These are phyloP conservation scores for Pyrenophora seminiperda DNA, from an alignment of 2,329 filamentous ascomycete species.

Conservation along the genomic window DNA sequence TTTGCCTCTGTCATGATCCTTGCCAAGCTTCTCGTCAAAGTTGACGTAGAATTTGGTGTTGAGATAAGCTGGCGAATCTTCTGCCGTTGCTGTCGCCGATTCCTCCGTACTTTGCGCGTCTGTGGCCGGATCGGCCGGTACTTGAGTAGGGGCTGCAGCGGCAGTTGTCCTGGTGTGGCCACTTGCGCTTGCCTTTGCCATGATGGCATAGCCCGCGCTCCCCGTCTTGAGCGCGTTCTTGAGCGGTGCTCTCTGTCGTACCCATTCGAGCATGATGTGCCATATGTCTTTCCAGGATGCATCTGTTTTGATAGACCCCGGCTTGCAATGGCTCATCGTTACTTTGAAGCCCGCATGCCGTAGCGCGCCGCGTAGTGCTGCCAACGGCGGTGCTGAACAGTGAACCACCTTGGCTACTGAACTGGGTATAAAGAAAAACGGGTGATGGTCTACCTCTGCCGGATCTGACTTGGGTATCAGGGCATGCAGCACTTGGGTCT, in stretches of 20 bases:
- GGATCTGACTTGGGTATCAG: constrained; percentile 45
- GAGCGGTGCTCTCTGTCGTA: constrained; percentile 77
- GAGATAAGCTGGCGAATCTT: constrained; percentile 31
- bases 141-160: constrained; percentile 7
- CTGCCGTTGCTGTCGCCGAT: constrained; percentile 2
- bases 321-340: constrained; percentile 84
- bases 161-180: constrained; percentile 10
- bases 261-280: constrained; percentile 93
- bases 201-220: constrained; percentile 73
- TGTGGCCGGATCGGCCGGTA: constrained; percentile 1
- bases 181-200: constrained; percentile 27
- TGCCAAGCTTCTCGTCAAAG: constrained; percentile 82
- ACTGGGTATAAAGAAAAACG: constrained; percentile 85
- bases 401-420: constrained; percentile 77
- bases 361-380: constrained; percentile 80
- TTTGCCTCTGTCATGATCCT: constrained; percentile 66
- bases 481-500: constrained; percentile 43
- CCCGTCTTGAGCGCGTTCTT: constrained; percentile 73
- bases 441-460: constrained; percentile 67
- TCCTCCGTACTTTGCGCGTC: constrained; percentile 7
- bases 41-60: constrained; percentile 62
- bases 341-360: constrained; percentile 79
- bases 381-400: constrained; percentile 77
- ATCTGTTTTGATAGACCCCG: constrained; percentile 90
- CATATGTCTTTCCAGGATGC: constrained; percentile 89